Base-by-base conservation (phyloP, 1,284 basidiomycete genomes). In the Meripilus lineatus region DNA sequence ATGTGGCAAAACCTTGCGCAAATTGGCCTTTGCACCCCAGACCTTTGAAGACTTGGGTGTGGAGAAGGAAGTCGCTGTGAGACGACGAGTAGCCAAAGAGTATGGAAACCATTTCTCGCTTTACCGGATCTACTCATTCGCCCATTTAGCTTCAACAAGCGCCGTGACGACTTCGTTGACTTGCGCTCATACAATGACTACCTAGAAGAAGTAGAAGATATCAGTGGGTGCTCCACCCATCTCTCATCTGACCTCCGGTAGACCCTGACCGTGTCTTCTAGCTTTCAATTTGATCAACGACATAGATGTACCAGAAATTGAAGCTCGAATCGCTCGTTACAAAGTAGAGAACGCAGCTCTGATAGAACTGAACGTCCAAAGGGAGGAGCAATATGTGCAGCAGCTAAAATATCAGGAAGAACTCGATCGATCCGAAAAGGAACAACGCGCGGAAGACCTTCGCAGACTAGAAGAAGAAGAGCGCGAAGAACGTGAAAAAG, bases 261-360 rank as follows among this genome's bases (percentile, higher is more conserved):
- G 20, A 25, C 15, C 20, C 6, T 6, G 4, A 13, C 4, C 6
- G 15, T 11, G n/a, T 24, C n/a, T 4, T 30, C 13, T 40, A 93
- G 92, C 93, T 1, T 99, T 97, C 73, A 97, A 98, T 61, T 80
- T 99, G 13, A 91, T 99, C 50, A 87, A 99, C 58, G 86, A 93
- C 45, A 79, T 94, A 40, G 87, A 98, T 56, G 63, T 94, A n/a
- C 67, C 78, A 13, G 72, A 83, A 52, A 97, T 93, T 0, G 92
- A 98, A 68, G 81, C 80, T 7, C 81, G 86, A 30, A 89, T 99
- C 44, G 75, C 79, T 2, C 74, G 75, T 40, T 93, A 91, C 64
- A 82, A 87, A 40, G 75, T 74, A 20, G 84, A 89, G 52, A 96
- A 96, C 58, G 84, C 85, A 2, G 74, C 79, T 0, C 64, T 86